A percentile compares a stretch with the other conserved stretches of the same genome.
Evolutionary conservation across 352 stramenopile species (phyloP).

Genomic region (Phytophthora aleatoria): DNA sequence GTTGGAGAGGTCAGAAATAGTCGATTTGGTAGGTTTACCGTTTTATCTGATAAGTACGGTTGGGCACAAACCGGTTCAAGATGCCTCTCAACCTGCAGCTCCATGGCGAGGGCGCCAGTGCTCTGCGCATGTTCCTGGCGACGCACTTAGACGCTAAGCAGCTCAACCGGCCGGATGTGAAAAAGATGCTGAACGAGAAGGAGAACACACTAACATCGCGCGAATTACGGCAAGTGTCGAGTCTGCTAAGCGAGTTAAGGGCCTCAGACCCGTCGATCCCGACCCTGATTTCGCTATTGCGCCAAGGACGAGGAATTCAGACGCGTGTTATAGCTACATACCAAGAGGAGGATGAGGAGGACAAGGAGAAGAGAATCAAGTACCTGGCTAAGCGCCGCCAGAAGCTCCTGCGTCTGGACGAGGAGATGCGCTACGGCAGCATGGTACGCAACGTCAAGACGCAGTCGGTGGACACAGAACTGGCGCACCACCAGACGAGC

Average conservation of each 20-base stretch:
- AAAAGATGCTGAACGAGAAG: conserved; percentile 20
- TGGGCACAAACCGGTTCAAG: background rate
- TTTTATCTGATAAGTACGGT: too few relatives aligned
- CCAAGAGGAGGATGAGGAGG: conserved; percentile 8
- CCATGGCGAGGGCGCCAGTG: conserved; percentile 22
- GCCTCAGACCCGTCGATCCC: conserved; percentile 27
- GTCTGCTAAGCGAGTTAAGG: conserved; percentile 28
- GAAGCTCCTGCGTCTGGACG: conserved; percentile 75
- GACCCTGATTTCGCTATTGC: conserved; percentile 30
- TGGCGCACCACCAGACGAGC: conserved; percentile 66
- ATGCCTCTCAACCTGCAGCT: conserved; percentile 33
- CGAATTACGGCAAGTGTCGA: conserved; percentile 35
- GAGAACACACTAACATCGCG: conserved; percentile 17
- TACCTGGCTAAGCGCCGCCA: conserved; percentile 59
- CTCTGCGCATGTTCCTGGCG: conserved; percentile 39
- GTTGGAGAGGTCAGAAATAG: conserved; percentile 5
- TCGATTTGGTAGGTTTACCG: background rate
- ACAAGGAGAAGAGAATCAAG: conserved; percentile 22
- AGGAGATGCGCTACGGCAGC: conserved; percentile 80
- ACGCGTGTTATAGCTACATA: conserved; percentile 8
- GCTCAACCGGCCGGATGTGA: conserved; percentile 14
- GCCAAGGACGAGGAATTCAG: conserved; percentile 19
- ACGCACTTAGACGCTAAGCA: conserved; percentile 20
- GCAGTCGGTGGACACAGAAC: conserved; percentile 46
- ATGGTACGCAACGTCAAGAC: conserved; percentile 77